phyloP scores from a whole-genome alignment of 2,329 filamentous ascomycete species.

The Colletotrichum theobromicola region DNA sequence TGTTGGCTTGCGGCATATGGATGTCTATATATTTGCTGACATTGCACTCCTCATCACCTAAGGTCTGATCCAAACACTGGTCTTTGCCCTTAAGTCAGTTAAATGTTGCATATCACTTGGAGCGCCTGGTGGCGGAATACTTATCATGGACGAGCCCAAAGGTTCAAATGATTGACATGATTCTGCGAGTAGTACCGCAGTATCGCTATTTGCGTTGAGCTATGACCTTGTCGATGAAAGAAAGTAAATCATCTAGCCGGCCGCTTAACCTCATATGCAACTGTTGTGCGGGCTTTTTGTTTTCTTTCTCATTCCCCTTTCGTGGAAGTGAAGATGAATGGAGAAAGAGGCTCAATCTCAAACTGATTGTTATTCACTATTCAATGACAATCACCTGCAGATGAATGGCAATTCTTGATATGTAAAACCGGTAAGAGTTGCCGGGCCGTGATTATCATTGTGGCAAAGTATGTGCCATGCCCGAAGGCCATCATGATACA shows the following conservation, averaged over 20 bases:
- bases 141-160: background rate
- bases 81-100: background rate
- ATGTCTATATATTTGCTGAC: background rate
- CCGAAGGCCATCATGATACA: background rate
- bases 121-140: background rate
- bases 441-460: background rate
- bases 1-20: too few relatives aligned
- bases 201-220: too few relatives aligned
- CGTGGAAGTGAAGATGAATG: background rate
- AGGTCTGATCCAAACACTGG: background rate
- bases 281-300: too few relatives aligned
- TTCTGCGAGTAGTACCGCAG: too few relatives aligned
- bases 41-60: background rate
- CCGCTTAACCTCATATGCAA: too few relatives aligned
- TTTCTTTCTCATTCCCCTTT: background rate
- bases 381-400: accelerated
- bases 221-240: too few relatives aligned
- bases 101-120: accelerated
- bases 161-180: too few relatives aligned
- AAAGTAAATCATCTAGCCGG: too few relatives aligned
- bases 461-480: background rate
- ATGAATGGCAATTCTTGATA: background rate
- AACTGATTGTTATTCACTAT: accelerated
- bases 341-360: background rate
- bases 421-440: background rate